phyloP scores from a whole-genome alignment of 768 basidiomycete genomes.

The Pisolithus tinctorius region DNA sequence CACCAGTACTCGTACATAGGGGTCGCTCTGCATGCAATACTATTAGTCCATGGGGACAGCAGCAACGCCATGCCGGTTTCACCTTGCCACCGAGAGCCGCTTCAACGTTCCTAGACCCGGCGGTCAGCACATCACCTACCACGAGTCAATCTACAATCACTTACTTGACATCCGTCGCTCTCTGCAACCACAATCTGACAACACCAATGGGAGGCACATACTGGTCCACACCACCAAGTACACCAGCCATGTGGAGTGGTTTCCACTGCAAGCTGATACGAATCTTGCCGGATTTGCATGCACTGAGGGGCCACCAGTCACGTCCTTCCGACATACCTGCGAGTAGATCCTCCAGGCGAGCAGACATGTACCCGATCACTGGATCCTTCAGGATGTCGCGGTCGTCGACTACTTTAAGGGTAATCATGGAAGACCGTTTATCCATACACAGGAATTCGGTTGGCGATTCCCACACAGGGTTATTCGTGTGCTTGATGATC shows the following conservation, averaged over 20 bases:
- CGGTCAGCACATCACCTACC: constrained; percentile 1
- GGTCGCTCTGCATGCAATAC: constrained; percentile 61
- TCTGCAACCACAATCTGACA: constrained; percentile 76
- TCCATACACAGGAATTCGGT: constrained; percentile 90
- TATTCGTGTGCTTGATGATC: constrained; percentile 75
- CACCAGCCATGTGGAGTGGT: constrained; percentile 92
- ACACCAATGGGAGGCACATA: constrained; percentile 92
- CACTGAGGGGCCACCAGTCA: constrained; percentile 90
- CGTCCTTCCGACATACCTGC: constrained; percentile 54
- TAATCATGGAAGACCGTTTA: constrained; percentile 59
- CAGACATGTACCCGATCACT: constrained; percentile 68
- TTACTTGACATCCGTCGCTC: constrained; percentile 82
- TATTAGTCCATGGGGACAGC: constrained; percentile 4
- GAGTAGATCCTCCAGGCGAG: constrained; percentile 75
- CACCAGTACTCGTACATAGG: constrained; percentile 83
- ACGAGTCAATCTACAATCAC: constrained; percentile 7
- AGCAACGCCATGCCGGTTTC: constrained; percentile 1
- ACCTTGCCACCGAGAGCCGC: constrained; percentile 87
- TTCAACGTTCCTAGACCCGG: constrained; percentile 67
- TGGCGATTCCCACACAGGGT: constrained; percentile 84
- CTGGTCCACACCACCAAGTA: constrained; percentile 71
- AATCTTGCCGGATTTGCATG: constrained; percentile 70
- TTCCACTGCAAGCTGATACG: constrained; percentile 89
- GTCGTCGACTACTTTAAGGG: constrained; percentile 79
- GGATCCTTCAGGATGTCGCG: constrained; percentile 84